Conservation (phyloP, 2,329 filamentous ascomycete species). For the Neonectria coccinea region DNA sequence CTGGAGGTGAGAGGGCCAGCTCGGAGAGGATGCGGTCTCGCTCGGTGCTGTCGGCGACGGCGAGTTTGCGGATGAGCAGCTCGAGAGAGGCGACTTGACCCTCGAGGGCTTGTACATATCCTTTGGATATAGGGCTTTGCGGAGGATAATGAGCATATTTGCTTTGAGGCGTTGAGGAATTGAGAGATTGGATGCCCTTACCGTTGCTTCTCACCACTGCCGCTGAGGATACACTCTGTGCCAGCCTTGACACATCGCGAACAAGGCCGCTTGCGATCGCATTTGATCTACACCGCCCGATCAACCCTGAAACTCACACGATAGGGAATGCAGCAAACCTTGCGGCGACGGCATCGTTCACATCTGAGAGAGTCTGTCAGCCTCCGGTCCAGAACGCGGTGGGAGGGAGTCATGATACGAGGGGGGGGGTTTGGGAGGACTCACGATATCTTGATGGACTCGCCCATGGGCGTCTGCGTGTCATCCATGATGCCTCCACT, state of each 20-base stretch:
- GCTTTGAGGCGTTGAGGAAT: neutral
- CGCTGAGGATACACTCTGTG: conserved; percentile 54
- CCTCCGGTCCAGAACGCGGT: neutral
- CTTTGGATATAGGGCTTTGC: conserved; percentile 57
- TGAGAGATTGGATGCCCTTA: conserved; percentile 34
- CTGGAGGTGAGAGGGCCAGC: conserved; percentile 46
- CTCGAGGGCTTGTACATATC: conserved; percentile 61
- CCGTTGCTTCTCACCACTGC: conserved; percentile 58
- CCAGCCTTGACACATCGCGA: conserved; percentile 59
- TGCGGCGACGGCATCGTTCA: conserved; percentile 57
- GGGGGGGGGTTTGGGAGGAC: conserved; percentile 30
- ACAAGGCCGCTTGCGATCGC: conserved; percentile 63
- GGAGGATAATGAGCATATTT: conserved; percentile 7
- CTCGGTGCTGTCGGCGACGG: conserved; percentile 53
- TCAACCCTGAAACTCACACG: conserved; percentile 24
- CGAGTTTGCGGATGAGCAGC: conserved; percentile 58
- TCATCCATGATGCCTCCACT: conserved; percentile 45
- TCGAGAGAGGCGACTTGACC: conserved; percentile 60
- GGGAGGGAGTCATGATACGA: conserved; percentile 15
- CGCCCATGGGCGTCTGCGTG: conserved; percentile 51
- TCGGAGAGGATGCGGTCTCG: conserved; percentile 57
- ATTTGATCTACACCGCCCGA: conserved; percentile 58
- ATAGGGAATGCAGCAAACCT: conserved; percentile 47
- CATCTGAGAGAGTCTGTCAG: conserved; percentile 48
- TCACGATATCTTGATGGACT: conserved; percentile 54